phyloP scores from a whole-genome alignment of 2,329 filamentous ascomycete genomes.

The Zymoseptoria tritici region DNA sequence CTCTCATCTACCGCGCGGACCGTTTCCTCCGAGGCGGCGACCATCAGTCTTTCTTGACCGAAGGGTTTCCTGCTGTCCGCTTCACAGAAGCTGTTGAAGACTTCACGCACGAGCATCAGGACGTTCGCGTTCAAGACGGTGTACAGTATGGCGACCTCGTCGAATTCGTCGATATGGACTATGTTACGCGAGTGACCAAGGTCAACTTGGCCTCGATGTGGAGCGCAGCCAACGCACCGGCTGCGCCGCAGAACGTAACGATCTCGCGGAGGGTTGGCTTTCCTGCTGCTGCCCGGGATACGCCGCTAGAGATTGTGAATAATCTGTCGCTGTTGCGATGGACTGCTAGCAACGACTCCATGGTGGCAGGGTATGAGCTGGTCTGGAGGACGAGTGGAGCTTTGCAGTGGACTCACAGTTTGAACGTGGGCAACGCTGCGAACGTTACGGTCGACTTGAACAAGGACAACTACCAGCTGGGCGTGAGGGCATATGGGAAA shows the following conservation, averaged over 20 bases:
- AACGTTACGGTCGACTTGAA: slow-evolving; percentile 42
- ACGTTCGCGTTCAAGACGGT: slow-evolving; percentile 43
- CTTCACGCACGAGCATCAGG: slow-evolving; percentile 52
- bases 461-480: slow-evolving; percentile 54
- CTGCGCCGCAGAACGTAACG: slow-evolving; percentile 44
- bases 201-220: slow-evolving; percentile 51
- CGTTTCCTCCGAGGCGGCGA: slow-evolving; percentile 52
- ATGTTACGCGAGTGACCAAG: slow-evolving; percentile 45
- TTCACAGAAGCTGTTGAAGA: slow-evolving; percentile 54
- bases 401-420: slow-evolving; percentile 32
- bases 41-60: slow-evolving; percentile 48
- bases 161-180: slow-evolving; percentile 53
- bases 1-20: slow-evolving; percentile 50
- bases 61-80: slow-evolving; percentile 48
- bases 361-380: slow-evolving; percentile 46
- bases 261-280: slow-evolving; percentile 23
- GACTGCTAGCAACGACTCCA: slow-evolving; percentile 34
- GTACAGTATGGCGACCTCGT: slow-evolving; percentile 49
- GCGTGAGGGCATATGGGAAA: slow-evolving; percentile 44
- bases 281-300: slow-evolving; percentile 19
- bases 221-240: slow-evolving; percentile 47
- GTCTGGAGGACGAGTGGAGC: slow-evolving; percentile 48
- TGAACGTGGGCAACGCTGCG: slow-evolving; percentile 42
- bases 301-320: slow-evolving; percentile 18
- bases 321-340: slow-evolving; percentile 48